phyloP scores from a whole-genome alignment of 1,284 basidiomycete species.

The Lignosus rhinocerotis region DNA sequence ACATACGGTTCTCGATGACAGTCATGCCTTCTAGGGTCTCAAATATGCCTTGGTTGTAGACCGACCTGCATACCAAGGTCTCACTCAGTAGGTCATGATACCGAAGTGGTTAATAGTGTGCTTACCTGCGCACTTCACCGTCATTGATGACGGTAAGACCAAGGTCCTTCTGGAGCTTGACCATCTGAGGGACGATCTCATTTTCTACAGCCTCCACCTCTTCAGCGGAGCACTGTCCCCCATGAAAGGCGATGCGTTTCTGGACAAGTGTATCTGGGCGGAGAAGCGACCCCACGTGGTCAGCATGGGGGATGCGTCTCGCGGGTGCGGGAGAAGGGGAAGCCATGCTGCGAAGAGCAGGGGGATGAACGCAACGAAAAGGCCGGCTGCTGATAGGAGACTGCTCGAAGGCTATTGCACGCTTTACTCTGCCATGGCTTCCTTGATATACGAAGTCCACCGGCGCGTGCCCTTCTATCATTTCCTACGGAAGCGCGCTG shows the following conservation, averaged over 20 bases:
- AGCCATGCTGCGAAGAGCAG: background rate
- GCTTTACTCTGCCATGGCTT: background rate
- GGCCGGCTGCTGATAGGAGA: background rate
- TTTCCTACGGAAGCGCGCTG: background rate
- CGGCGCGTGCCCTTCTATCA: background rate
- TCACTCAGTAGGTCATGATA: background rate
- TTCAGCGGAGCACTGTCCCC: constrained; percentile 36
- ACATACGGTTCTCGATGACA: constrained; percentile 50
- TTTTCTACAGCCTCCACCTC: constrained; percentile 43
- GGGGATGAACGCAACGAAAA: too few species aligned
- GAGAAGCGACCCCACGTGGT: constrained; percentile 48
- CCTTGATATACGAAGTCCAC: background rate
- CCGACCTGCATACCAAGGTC: constrained; percentile 36
- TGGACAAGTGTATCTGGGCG: constrained; percentile 43
- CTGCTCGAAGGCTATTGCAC: background rate
- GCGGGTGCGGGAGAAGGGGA: background rate
- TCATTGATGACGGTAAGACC: constrained; percentile 49
- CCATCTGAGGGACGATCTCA: constrained; percentile 32
- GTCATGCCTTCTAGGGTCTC: constrained; percentile 64
- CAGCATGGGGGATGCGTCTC: constrained; percentile 38
- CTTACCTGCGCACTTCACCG: constrained; percentile 43
- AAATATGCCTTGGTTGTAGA: constrained; percentile 60
- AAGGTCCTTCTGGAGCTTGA: constrained; percentile 41
- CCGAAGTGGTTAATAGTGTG: background rate
- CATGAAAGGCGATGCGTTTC: constrained; percentile 37